Conservation (phyloP, 805 yeast species). For the Candida ficus region DNA sequence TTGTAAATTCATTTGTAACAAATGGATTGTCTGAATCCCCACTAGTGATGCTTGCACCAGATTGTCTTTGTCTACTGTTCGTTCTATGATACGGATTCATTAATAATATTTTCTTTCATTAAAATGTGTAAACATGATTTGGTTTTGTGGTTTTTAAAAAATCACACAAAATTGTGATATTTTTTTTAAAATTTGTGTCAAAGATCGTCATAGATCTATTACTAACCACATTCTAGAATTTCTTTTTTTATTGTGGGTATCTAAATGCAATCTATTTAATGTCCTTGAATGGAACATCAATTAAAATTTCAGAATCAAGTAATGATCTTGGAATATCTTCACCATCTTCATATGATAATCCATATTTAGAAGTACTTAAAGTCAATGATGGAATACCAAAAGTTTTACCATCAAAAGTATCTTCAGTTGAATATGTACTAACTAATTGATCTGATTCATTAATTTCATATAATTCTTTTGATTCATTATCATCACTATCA, state of each 20-base stretch:
- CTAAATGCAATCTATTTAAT: no score
- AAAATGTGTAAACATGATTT: no score
- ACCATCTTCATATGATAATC: background rate
- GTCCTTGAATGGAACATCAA: conserved; percentile 6
- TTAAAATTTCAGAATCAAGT: background rate
- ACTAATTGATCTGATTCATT: background rate
- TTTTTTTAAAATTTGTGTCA: background rate
- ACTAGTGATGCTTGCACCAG: background rate
- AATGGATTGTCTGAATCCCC: conserved; percentile 1
- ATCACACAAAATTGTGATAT: background rate
- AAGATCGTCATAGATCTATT: no score
- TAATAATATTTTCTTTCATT: no score
- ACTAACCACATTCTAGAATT: no score
- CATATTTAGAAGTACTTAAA: background rate
- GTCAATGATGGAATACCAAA: conserved; percentile 2
- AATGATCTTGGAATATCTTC: conserved; percentile 1
- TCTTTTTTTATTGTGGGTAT: background rate
- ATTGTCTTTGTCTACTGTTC: background rate
- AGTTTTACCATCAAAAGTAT: background rate
- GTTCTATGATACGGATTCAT: conserved; percentile 4
- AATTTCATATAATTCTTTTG: background rate
- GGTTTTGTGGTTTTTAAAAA: background rate
- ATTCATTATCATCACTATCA: conserved; percentile 1
- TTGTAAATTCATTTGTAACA: background rate
- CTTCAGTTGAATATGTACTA: background rate